phyloP scores from a whole-genome alignment of 1,284 basidiomycete genomes.

The Ganoderma resinaceum region DNA sequence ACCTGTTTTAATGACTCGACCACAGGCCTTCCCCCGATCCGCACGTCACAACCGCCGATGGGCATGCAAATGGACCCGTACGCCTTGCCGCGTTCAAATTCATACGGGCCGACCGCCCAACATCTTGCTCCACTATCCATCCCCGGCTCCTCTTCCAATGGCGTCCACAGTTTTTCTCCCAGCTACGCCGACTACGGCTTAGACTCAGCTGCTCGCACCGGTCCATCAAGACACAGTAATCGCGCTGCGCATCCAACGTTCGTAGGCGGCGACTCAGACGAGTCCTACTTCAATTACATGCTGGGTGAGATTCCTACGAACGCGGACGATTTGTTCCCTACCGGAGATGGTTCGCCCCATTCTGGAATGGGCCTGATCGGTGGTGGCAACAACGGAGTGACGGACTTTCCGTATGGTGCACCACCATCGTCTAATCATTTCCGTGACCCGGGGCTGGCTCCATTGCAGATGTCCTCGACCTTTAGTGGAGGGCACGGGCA shows the following conservation, averaged over 20 bases:
- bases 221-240: not conserved
- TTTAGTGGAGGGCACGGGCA: slow-evolving; percentile 1
- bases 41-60: slow-evolving; percentile 6
- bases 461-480: not conserved
- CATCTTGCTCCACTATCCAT: slow-evolving; percentile 23
- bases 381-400: not conserved
- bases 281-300: slow-evolving; percentile 25
- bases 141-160: slow-evolving; percentile 14
- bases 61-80: slow-evolving; percentile 13
- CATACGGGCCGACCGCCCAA: slow-evolving; percentile 6
- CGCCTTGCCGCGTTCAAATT: slow-evolving; percentile 12
- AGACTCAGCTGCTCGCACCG: slow-evolving; percentile 12
- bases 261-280: slow-evolving; percentile 14
- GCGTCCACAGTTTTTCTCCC: slow-evolving; percentile 7
- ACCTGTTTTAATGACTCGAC: not conserved
- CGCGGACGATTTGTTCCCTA: slow-evolving; percentile 16
- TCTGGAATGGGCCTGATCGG: slow-evolving; percentile 8
- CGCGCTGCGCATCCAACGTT: slow-evolving; percentile 3
- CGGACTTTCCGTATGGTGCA: slow-evolving; percentile 12
- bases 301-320: slow-evolving; percentile 15
- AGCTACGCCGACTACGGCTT: slow-evolving; percentile 13
- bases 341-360: slow-evolving; percentile 3
- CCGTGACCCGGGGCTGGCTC: slow-evolving; percentile 14
- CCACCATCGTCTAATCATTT: slow-evolving; percentile 4
- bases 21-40: slow-evolving; percentile 26